Conservation (phyloP, 2,329 filamentous ascomycete genomes). For the Didymosphaeria variabile region DNA sequence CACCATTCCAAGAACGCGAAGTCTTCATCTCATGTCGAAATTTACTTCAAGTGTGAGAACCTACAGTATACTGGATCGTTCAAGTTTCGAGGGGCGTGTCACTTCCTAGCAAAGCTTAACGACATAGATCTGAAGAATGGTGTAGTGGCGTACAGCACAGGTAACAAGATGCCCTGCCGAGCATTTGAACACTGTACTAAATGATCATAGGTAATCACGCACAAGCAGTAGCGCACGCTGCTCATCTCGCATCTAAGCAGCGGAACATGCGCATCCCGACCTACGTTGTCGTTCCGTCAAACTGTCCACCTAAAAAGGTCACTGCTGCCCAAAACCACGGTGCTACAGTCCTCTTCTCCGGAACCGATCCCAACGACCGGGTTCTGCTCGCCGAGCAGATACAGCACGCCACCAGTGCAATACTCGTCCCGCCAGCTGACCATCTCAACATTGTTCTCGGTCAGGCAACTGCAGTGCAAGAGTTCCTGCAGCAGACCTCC, state of each 20-base stretch:
- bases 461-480: slow-evolving; percentile 18
- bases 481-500: slow-evolving; percentile 18
- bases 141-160: slow-evolving; percentile 22
- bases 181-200: background rate
- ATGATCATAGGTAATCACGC: slow-evolving; percentile 20
- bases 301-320: slow-evolving; percentile 17
- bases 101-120: slow-evolving; percentile 17
- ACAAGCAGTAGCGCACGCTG: slow-evolving; percentile 20
- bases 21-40: background rate
- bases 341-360: slow-evolving; percentile 15
- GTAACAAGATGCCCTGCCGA: background rate
- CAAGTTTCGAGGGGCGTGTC: slow-evolving; percentile 22
- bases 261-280: slow-evolving; percentile 14
- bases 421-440: slow-evolving; percentile 20
- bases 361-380: slow-evolving; percentile 6
- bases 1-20: background rate
- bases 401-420: slow-evolving; percentile 13
- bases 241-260: slow-evolving; percentile 9
- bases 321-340: slow-evolving; percentile 13
- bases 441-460: slow-evolving; percentile 21
- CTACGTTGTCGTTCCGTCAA: slow-evolving; percentile 18
- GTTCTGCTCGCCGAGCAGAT: slow-evolving; percentile 7
- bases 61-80: slow-evolving; percentile 22
- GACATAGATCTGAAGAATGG: slow-evolving; percentile 16
- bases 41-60: slow-evolving; percentile 26